phyloP scores from a whole-genome alignment of 2,329 filamentous ascomycete genomes.

The Paecilomyces sp. region DNA sequence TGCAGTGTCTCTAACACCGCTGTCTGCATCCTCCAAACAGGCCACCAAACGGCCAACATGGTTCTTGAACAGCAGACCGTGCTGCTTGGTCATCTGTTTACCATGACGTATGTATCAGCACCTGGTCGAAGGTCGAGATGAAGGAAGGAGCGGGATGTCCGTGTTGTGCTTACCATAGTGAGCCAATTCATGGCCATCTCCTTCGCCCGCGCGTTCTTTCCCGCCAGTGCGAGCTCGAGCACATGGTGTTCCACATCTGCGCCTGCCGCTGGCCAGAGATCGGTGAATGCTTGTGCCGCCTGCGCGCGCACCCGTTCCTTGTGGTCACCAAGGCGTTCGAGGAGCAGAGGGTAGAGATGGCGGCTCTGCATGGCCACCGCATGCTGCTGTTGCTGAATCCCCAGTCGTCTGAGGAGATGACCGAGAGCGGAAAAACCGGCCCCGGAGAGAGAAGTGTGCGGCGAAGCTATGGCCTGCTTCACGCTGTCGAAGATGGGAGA shows the following conservation, averaged over 20 bases:
- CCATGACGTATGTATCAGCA: neutral
- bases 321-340: constrained; percentile 80
- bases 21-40: constrained; percentile 83
- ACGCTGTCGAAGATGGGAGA: constrained; percentile 74
- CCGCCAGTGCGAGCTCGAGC: constrained; percentile 68
- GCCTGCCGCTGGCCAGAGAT: constrained; percentile 64
- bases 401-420: constrained; percentile 78
- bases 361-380: constrained; percentile 62
- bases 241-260: constrained; percentile 73
- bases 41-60: constrained; percentile 81
- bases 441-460: constrained; percentile 69
- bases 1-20: constrained; percentile 75
- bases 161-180: constrained; percentile 53
- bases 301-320: constrained; percentile 77
- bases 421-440: constrained; percentile 82
- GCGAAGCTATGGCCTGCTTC: constrained; percentile 65
- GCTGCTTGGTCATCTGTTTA: constrained; percentile 67
- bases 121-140: neutral
- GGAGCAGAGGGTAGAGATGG: constrained; percentile 64
- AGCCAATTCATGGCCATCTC: constrained; percentile 82
- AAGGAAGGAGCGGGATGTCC: constrained; percentile 5
- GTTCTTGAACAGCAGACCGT: constrained; percentile 69
- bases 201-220: constrained; percentile 77
- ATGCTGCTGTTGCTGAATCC: constrained; percentile 72
- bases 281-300: constrained; percentile 67